Base-by-base conservation (phyloP, 83 land plant genomes). In the Isoetes engelmannii region DNA sequence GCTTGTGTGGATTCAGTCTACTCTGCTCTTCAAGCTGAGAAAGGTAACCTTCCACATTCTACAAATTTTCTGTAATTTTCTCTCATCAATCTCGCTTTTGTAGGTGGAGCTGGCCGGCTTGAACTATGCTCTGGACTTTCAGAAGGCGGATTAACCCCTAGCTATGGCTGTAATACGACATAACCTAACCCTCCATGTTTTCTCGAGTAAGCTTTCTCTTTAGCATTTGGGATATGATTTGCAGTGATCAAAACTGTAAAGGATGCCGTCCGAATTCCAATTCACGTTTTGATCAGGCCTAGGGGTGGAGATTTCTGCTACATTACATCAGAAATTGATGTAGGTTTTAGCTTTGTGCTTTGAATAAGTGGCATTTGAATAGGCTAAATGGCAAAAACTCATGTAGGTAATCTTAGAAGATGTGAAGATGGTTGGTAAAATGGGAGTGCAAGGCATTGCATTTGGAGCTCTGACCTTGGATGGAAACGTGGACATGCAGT, bases 71-170 rank as follows among this genome's bases (percentile, higher is more conserved):
- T 8, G 13, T 50, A 13, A 13, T 50, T 50, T 50, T 50, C 13
- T 50, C 8, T 50, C 13, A 50, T 50, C 53, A 8, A 8, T 50
- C 10, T 50, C 15, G 20, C n/a, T n/a, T n/a, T n/a, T n/a, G n/a
- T n/a, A n/a, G 74, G 74, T 47, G 74, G 74, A 15, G 74, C 74
- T 4, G 71, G 71, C 7, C 69, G 74, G 44, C 57, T 72, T n/a
- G 74, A 72, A 49, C 72, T 72, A 4, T 72, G 74, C 19, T 50
- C 57, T n/a, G 28, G 15, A 42, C 56, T 72, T 9, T 37, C 5
- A 5, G 17, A 20, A 41, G 74, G 74, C 9, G 74, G 74, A 17
- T 41, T 43, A 5, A 72, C 74, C 6, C 74, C 74, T 12, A 72
- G 74, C 74, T 72, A 64, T 66, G 74, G 74, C 5, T 28, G n/a